phyloP scores from a whole-genome alignment of 2,329 filamentous ascomycete genomes.

The Fusarium sp. region DNA sequence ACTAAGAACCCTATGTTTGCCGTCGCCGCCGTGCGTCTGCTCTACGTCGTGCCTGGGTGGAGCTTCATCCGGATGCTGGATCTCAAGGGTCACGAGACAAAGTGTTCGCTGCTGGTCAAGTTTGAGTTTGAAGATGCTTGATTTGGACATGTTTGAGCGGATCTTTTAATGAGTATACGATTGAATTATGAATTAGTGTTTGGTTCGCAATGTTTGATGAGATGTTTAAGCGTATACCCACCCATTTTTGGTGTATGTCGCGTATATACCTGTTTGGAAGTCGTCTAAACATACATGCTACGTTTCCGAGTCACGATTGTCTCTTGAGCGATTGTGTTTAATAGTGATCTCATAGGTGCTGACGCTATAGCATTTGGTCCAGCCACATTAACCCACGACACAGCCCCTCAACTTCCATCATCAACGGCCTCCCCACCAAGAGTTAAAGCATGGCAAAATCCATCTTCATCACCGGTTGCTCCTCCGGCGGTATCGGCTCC shows the following conservation, averaged over 20 bases:
- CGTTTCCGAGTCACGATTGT: too few species aligned
- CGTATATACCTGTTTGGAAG: neutral
- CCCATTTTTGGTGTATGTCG: neutral
- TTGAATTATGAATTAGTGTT: conserved; percentile 1
- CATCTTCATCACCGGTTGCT: conserved; percentile 22
- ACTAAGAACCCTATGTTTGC: conserved; percentile 71
- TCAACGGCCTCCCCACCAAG: neutral
- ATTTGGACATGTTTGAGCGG: conserved; percentile 24
- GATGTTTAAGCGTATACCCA: neutral
- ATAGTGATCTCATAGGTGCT: neutral
- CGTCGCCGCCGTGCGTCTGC: conserved; percentile 69
- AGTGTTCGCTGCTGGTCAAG: conserved; percentile 69
- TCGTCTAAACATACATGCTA: neutral
- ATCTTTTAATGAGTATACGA: conserved; percentile 10
- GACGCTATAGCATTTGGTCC: neutral
- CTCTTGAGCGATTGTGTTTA: neutral
- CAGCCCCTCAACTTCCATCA: neutral
- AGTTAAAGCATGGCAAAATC: neutral
- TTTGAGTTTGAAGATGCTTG: conserved; percentile 64
- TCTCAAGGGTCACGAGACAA: conserved; percentile 72
- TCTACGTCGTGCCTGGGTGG: conserved; percentile 69
- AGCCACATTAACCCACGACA: neutral
- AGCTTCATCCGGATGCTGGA: conserved; percentile 74
- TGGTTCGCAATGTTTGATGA: conserved; percentile 9
- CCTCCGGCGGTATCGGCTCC: conserved; percentile 14